Percentiles rank a stretch among this genome's conserved stretches.
Evolutionary conservation across 2,329 filamentous ascomycete genomes (phyloP).

Genomic region (Phoma sp.): DNA sequence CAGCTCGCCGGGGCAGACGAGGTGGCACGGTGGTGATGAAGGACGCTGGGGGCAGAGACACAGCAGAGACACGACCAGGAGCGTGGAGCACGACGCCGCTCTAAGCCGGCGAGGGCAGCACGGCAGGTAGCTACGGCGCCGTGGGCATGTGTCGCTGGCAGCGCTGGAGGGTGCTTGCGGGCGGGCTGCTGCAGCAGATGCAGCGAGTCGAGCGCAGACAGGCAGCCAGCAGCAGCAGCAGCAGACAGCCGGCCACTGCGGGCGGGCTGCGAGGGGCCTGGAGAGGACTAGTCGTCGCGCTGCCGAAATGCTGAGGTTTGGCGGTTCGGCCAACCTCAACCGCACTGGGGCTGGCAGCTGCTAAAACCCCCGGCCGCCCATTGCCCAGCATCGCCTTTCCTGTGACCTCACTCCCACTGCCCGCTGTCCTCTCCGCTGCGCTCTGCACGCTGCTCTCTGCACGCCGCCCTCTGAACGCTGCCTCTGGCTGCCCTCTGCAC

Average conservation of each 20-base stretch:
- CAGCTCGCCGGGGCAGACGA: background rate
- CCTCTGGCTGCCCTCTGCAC: too few relatives aligned
- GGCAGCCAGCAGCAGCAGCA: background rate
- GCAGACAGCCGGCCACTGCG: background rate
- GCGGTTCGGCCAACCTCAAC: conserved; percentile 20
- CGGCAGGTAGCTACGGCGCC: conserved; percentile 16
- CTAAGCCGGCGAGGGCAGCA: conserved; percentile 6
- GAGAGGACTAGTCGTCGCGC: conserved; percentile 23
- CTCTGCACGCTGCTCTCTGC: conserved; percentile 10
- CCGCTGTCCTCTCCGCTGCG: background rate
- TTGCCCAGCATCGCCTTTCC: conserved; percentile 29
- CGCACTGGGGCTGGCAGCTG: conserved; percentile 20
- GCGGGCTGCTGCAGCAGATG: background rate
- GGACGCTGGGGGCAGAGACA: background rate
- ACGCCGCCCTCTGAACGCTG: conserved; percentile 4
- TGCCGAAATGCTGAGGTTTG: conserved; percentile 22
- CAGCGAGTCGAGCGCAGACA: conserved; percentile 6
- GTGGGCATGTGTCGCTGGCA: conserved; percentile 11
- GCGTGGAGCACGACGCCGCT: conserved; percentile 20
- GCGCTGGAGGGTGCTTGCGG: background rate
- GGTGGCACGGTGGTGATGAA: conserved; percentile 10
- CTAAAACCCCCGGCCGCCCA: conserved; percentile 31
- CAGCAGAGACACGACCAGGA: conserved; percentile 16
- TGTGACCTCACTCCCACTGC: conserved; percentile 28
- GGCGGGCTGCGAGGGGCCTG: conserved; percentile 19